Conservation (phyloP, 495 filamentous ascomycete genomes). For the Alectoria sarmentosa region DNA sequence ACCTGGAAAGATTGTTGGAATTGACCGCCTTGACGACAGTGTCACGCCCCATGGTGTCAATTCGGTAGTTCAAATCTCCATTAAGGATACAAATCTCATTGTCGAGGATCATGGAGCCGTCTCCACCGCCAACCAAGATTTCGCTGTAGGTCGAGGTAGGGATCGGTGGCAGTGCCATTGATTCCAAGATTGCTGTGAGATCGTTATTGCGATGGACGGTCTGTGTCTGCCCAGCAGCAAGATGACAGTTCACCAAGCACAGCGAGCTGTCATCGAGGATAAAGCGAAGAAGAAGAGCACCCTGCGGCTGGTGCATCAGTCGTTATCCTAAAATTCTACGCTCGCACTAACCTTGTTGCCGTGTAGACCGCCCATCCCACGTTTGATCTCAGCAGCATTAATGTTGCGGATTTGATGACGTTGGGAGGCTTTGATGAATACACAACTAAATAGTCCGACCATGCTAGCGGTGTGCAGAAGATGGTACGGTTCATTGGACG, state of each 20-base stretch:
- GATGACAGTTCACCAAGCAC: conserved; percentile 96
- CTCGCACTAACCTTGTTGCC: conserved; percentile 69
- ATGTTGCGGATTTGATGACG: conserved; percentile 69
- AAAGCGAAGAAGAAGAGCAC: conserved; percentile 86
- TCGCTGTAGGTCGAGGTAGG: conserved; percentile 52
- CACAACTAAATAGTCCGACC: conserved; percentile 90
- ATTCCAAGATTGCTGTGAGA: conserved; percentile 82
- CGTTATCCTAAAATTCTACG: neutral
- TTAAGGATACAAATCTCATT: conserved; percentile 95
- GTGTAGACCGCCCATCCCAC: conserved; percentile 86
- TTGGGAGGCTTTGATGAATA: conserved; percentile 80
- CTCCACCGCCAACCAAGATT: conserved; percentile 80
- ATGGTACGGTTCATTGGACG: conserved; percentile 68
- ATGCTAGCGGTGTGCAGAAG: conserved; percentile 83
- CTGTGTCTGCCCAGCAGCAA: conserved; percentile 87
- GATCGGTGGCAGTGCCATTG: conserved; percentile 61
- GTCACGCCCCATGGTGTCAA: conserved; percentile 92
- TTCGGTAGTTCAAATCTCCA: conserved; percentile 96
- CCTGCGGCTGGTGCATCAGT: conserved; percentile 35
- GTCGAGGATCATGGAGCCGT: conserved; percentile 93
- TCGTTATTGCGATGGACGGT: conserved; percentile 91
- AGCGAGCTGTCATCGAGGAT: conserved; percentile 85
- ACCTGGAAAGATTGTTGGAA: conserved; percentile 70
- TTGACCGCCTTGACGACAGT: conserved; percentile 79
- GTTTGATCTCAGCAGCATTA: conserved; percentile 76